Conservation (phyloP, 345 rosid genomes). For the Gynandropsis gynandra region DNA sequence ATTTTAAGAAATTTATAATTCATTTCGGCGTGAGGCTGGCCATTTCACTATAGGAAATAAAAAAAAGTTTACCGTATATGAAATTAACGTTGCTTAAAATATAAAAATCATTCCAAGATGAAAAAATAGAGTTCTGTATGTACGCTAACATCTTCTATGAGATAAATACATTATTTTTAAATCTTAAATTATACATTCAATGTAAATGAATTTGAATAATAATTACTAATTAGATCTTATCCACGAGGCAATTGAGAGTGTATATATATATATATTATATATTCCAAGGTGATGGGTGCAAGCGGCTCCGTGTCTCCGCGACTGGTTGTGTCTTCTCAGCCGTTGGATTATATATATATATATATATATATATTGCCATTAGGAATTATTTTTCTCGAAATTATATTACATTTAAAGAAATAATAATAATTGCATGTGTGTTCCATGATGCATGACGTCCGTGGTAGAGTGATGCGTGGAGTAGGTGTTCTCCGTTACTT, state of each 20-base stretch:
- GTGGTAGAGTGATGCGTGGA: too few species aligned
- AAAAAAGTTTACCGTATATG: too few species aligned
- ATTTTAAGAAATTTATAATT: constrained; percentile 5
- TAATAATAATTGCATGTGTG: background rate
- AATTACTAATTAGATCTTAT: too few species aligned
- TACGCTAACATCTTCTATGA: too few species aligned
- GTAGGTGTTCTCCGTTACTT: too few species aligned
- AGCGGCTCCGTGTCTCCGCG: constrained; percentile 99
- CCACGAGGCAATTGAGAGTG: too few species aligned
- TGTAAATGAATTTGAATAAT: background rate
- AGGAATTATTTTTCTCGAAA: background rate
- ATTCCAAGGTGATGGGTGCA: constrained; percentile 77
- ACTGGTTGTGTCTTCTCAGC: constrained; percentile 47
- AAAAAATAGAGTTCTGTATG: too few species aligned
- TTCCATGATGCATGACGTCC: too few species aligned
- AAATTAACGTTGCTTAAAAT: constrained; percentile 4
- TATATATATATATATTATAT: background rate
- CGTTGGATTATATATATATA: constrained; percentile 39
- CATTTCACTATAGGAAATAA: background rate
- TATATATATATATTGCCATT: background rate
- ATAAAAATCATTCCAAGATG: background rate
- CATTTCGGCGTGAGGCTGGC: constrained; percentile 26
- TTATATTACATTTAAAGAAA: background rate
- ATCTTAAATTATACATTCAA: too few species aligned
- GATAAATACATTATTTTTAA: too few species aligned